Conservation (phyloP, 805 yeast genomes). For the Jamesozyma spencerorum region DNA sequence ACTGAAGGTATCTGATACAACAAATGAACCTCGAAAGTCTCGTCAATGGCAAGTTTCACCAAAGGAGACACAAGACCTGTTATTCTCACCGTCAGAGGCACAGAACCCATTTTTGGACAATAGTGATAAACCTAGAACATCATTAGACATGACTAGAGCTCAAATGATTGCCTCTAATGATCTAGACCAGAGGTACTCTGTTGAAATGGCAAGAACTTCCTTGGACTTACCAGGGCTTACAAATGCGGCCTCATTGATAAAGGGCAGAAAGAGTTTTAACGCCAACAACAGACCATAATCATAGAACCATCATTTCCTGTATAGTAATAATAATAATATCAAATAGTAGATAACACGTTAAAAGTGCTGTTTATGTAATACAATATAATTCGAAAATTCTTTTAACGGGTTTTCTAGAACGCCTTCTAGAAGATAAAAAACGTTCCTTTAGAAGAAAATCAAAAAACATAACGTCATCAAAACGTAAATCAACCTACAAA, state of each 20-base stretch:
- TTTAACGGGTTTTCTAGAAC: too few species aligned
- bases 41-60: slow-evolving; percentile 17
- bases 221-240: slow-evolving; percentile 36
- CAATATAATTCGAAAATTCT: too few species aligned
- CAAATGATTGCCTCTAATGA: slow-evolving; percentile 32
- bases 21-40: background rate
- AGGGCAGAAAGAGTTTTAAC: slow-evolving; percentile 9
- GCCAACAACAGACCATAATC: slow-evolving; percentile 1
- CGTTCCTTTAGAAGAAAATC: too few species aligned
- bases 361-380: too few species aligned
- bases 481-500: too few species aligned
- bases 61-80: slow-evolving; percentile 21
- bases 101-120: slow-evolving; percentile 1
- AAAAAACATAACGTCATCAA: too few species aligned
- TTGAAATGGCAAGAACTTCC: slow-evolving; percentile 35
- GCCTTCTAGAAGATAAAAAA: too few species aligned
- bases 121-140: slow-evolving; percentile 23
- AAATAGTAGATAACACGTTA: too few species aligned
- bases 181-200: slow-evolving; percentile 31
- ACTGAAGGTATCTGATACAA: slow-evolving; percentile 7
- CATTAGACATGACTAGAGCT: slow-evolving; percentile 32
- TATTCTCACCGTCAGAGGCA: slow-evolving; percentile 16
- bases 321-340: too few species aligned
- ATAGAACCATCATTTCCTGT: too few species aligned
- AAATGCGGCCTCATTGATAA: slow-evolving; percentile 20